Evolutionary conservation across 768 basidiomycete genomes (phyloP), one percentile per base, ranked within the genome.

Genomic region (Lepiota venenata): DNA sequence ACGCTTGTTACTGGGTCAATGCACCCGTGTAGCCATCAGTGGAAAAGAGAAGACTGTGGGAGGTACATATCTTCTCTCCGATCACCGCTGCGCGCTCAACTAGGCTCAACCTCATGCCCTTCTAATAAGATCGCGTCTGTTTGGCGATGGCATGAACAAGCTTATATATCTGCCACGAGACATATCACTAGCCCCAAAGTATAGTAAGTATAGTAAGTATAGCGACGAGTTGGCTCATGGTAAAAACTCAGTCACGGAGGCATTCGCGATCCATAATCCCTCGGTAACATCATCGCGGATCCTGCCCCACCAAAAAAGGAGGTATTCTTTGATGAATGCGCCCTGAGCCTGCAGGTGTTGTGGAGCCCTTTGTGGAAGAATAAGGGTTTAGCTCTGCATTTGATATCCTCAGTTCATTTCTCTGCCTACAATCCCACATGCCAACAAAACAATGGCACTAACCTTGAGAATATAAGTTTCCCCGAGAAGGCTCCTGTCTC

Each of bases 221-320:
- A n/a, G n/a, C n/a, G n/a, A n/a, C n/a, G n/a, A n/a, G 32, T 32
- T 32, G 3, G 32, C 6, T 11, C 32, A 32, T 32, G 8, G 27
- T 11, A 32, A 32, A 4, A 61, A 67, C 56, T 51, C 71, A 43
- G 68, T 48, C 52, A 65, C 64, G 14, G 70, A 71, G 3, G 67
- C 69, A 61, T 76, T 71, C 10, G 75, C 71, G 16, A 76, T 58
- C 4, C 74, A 61, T 45, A 74, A 49, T 6, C 69, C 72, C 47
- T 47, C 0, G 64, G 57, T 4, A 67, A 68, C 69, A 73, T 70
- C 4, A 51, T 56, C 7, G 69, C 68, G 2, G 69, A 69, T 4
- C 69, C 65, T 14, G 63, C 61, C 4, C 66, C 62, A 61, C 74
- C 38, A 53, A 61, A 14, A 64, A 51, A 1, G 68, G 62, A 15